Conservation (phyloP, 208 protist genomes). For the Phytomonas francai region DNA sequence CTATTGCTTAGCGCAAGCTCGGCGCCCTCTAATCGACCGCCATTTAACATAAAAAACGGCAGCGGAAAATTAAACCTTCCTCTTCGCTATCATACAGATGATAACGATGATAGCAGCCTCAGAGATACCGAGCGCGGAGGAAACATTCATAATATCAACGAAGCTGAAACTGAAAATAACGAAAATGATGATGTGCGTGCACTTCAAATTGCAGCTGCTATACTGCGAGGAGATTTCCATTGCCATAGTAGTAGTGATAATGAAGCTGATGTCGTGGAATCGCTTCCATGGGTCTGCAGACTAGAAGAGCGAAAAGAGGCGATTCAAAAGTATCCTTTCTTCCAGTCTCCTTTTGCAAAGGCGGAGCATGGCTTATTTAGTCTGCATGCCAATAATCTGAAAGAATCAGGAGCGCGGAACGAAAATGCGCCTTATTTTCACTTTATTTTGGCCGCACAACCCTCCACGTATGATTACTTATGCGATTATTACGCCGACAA, state of each 20-base stretch:
- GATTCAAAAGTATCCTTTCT: constrained; percentile 35
- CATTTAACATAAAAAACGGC: constrained; percentile 3
- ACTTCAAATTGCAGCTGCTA: constrained; percentile 15
- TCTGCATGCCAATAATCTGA: not conserved
- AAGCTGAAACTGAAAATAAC: constrained; percentile 13
- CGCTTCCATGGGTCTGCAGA: constrained; percentile 3
- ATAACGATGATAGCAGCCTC: not conserved
- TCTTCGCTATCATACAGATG: not conserved
- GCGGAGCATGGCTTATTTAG: constrained; percentile 28
- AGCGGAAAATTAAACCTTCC: not conserved
- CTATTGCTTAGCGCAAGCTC: constrained; percentile 68
- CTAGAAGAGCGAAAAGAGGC: not conserved
- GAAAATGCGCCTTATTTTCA: constrained; percentile 47
- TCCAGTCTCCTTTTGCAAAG: constrained; percentile 29
- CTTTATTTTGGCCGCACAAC: constrained; percentile 60
- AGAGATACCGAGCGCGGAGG: not conserved
- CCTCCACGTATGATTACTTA: constrained; percentile 62
- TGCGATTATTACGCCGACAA: constrained; percentile 43
- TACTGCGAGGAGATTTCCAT: constrained; percentile 4
- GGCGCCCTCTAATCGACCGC: constrained; percentile 6
- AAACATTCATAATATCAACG: not conserved
- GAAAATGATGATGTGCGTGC: constrained; percentile 19
- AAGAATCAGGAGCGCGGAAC: not conserved
- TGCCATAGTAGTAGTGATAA: not conserved
- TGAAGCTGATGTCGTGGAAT: not conserved